These are phyloP conservation scores for Neopestalotiopsis clavispora DNA, from an alignment of 2,329 filamentous ascomycete species.

Conservation along the genomic window DNA sequence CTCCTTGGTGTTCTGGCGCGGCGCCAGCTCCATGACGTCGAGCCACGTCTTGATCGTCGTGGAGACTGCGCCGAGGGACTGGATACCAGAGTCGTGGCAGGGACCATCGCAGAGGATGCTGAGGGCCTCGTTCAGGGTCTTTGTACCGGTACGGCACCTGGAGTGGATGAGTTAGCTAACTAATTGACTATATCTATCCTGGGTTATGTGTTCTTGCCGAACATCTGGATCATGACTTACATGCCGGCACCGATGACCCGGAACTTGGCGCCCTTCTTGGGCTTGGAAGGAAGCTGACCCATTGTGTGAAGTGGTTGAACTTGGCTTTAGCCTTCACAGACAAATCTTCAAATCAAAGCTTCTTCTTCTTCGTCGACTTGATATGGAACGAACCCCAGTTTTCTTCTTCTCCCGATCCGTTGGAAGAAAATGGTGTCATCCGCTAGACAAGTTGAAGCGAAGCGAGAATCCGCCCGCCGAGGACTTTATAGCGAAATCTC, in stretches of 20 bases:
- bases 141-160: slow-evolving; percentile 43
- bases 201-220: not conserved
- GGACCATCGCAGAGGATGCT: slow-evolving; percentile 39
- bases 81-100: slow-evolving; percentile 41
- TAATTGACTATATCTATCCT: slow-evolving; percentile 6
- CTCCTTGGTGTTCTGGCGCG: slow-evolving; percentile 30
- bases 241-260: slow-evolving; percentile 42
- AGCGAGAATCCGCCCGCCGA: not conserved
- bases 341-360: not conserved
- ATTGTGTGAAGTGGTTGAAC: slow-evolving; percentile 26
- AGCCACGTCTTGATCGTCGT: slow-evolving; percentile 40
- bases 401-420: not conserved
- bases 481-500: slow-evolving; percentile 1
- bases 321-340: not conserved
- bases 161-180: slow-evolving; percentile 21
- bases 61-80: slow-evolving; percentile 38
- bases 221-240: slow-evolving; percentile 25
- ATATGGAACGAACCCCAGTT: slow-evolving; percentile 10
- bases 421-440: slow-evolving; percentile 16
- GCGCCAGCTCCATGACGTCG: slow-evolving; percentile 38
- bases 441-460: slow-evolving; percentile 11
- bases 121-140: slow-evolving; percentile 43
- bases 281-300: slow-evolving; percentile 37
- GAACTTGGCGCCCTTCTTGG: slow-evolving; percentile 37
- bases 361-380: not conserved